Conservation (phyloP, 1,284 basidiomycete genomes). For the Termitomyces sp. region DNA sequence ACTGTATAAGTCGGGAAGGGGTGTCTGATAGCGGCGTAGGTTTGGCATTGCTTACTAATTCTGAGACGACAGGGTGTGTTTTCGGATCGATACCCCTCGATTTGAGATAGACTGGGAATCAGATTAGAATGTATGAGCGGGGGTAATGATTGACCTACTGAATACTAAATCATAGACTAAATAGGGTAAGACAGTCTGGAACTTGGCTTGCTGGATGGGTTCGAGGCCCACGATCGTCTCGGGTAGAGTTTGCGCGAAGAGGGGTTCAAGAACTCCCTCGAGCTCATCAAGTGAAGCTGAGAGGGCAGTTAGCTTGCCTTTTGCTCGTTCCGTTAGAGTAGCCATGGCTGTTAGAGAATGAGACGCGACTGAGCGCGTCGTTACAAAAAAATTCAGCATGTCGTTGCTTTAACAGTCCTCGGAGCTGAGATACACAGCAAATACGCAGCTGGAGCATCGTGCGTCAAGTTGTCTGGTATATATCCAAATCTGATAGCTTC, state of each 20-base stretch:
- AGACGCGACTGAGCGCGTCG: neutral
- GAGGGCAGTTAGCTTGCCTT: constrained; percentile 46
- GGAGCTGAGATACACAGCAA: constrained; percentile 89
- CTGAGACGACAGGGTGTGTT: constrained; percentile 66
- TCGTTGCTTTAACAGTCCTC: constrained; percentile 52
- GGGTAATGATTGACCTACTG: constrained; percentile 41
- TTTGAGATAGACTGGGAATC: constrained; percentile 65
- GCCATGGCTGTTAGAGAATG: constrained; percentile 35
- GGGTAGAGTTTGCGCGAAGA: constrained; percentile 59
- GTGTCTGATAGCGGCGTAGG: neutral
- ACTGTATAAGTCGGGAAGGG: neutral
- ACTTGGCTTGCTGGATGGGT: constrained; percentile 73
- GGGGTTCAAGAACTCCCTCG: constrained; percentile 55
- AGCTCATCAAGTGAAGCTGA: constrained; percentile 59
- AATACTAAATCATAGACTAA: constrained; percentile 81
- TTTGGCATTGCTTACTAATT: constrained; percentile 51
- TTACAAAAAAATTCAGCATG: constrained; percentile 10
- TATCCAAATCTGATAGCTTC: constrained; percentile 11
- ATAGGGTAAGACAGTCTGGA: constrained; percentile 71
- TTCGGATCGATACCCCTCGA: constrained; percentile 72
- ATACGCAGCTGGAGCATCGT: constrained; percentile 91
- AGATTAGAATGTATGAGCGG: constrained; percentile 7
- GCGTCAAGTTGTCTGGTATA: constrained; percentile 26
- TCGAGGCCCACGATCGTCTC: constrained; percentile 62
- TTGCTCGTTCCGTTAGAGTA: constrained; percentile 50